These are phyloP conservation scores for Nicotiana undulata DNA, from an alignment of 257 asterid species.

Conservation along the genomic window DNA sequence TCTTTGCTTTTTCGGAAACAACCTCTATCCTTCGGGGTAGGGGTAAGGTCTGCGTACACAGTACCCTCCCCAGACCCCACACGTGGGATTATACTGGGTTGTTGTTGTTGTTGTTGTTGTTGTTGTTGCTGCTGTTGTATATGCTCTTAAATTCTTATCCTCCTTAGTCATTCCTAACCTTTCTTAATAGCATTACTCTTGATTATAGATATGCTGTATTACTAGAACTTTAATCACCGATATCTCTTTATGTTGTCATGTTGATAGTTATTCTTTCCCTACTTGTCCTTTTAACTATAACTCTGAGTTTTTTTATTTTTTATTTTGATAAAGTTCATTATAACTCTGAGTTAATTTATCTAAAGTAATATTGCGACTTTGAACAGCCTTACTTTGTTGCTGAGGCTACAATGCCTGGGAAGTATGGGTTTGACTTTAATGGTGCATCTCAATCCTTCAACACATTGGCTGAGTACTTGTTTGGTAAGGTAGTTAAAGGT, in stretches of 20 bases:
- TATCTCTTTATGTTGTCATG: neutral
- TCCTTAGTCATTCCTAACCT: neutral
- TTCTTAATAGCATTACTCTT: neutral
- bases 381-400: constrained; percentile 67
- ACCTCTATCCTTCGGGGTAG: no score
- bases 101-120: no score
- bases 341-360: neutral
- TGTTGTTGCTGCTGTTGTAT: neutral
- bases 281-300: neutral
- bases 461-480: constrained; percentile 74
- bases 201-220: neutral
- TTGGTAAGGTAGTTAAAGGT: constrained; percentile 79
- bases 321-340: neutral
- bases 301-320: neutral
- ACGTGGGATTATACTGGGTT: no score
- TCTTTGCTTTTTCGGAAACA: no score
- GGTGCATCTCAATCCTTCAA: constrained; percentile 83
- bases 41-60: no score
- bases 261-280: neutral
- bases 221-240: neutral
- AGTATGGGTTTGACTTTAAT: constrained; percentile 60
- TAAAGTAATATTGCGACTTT: neutral
- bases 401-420: constrained; percentile 88
- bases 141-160: neutral
- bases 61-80: no score